These are phyloP conservation scores for Cladosporium sp. DNA, from an alignment of 2,329 filamentous ascomycete genomes.

Conservation along the genomic window DNA sequence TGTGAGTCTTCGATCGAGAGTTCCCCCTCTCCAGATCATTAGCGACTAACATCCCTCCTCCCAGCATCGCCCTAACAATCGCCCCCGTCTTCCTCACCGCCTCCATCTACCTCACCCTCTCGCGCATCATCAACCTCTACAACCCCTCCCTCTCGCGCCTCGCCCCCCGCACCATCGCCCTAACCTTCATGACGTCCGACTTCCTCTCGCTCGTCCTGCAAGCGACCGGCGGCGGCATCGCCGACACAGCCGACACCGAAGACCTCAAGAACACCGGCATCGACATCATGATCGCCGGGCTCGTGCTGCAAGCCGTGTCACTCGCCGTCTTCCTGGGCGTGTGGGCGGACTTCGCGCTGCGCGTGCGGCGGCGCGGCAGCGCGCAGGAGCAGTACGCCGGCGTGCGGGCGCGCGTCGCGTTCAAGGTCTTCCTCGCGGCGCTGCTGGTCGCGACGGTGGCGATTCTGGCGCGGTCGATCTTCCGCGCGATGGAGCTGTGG, in stretches of 20 bases:
- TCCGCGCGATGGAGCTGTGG: conserved; percentile 58
- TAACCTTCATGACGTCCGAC: conserved; percentile 53
- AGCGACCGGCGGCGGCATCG: conserved; percentile 45
- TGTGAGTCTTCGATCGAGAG: neutral
- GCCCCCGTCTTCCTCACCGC: conserved; percentile 41
- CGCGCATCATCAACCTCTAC: conserved; percentile 36
- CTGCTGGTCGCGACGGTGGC: conserved; percentile 52
- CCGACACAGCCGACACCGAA: conserved; percentile 28
- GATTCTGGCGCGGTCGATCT: conserved; percentile 58
- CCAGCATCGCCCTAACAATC: conserved; percentile 38
- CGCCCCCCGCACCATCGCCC: conserved; percentile 35
- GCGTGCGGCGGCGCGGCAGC: neutral
- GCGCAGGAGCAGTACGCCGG: neutral
- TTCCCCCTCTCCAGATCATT: neutral
- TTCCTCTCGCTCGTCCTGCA: conserved; percentile 50
- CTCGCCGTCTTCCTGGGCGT: conserved; percentile 47
- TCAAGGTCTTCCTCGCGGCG: conserved; percentile 49
- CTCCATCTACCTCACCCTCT: conserved; percentile 41
- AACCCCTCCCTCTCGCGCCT: conserved; percentile 23
- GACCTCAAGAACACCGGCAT: conserved; percentile 37
- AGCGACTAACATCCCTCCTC: conserved; percentile 15
- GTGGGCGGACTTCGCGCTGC: conserved; percentile 1
- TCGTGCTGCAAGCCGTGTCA: conserved; percentile 55
- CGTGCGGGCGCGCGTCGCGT: conserved; percentile 31
- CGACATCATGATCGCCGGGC: conserved; percentile 59